A percentile compares a stretch with the other conserved stretches of the same genome.
Conservation (phyloP, 1,284 basidiomycete genomes). For the Retiboletus flavoniger region DNA sequence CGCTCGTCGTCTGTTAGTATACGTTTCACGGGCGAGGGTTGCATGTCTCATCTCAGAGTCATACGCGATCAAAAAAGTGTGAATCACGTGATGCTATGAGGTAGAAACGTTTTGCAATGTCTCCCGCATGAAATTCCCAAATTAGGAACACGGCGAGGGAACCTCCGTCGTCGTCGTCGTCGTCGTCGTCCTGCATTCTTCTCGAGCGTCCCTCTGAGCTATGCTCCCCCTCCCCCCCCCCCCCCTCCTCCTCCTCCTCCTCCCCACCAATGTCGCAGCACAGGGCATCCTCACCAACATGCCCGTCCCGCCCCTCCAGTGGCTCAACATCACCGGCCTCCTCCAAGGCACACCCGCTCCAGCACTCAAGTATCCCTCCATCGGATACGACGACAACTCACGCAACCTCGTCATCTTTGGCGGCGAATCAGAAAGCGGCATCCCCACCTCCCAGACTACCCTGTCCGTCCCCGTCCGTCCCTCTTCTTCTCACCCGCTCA, state of each 20-base stretch:
- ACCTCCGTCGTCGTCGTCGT: conserved; percentile 15
- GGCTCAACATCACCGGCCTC: conserved; percentile 66
- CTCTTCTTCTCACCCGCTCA: conserved; percentile 2
- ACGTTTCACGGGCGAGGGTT: conserved; percentile 40
- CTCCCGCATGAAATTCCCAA: neutral
- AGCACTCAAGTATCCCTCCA: conserved; percentile 66
- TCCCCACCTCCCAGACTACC: conserved; percentile 64
- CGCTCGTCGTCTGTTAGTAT: conserved; percentile 41
- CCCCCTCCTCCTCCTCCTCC: conserved; percentile 6
- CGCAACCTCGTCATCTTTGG: conserved; percentile 70
- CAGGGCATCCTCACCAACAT: conserved; percentile 38
- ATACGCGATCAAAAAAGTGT: neutral
- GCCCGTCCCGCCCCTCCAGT: conserved; percentile 58
- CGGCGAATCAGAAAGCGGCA: conserved; percentile 64
- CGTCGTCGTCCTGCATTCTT: too few relatives aligned
- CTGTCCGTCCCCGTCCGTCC: conserved; percentile 40
- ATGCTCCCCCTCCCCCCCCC: neutral
- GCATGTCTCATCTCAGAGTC: too few relatives aligned
- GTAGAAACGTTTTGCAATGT: neutral
- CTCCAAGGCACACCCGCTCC: conserved; percentile 56
- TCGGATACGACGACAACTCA: conserved; percentile 59
- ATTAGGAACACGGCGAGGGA: conserved; percentile 17
- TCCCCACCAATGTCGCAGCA: conserved; percentile 1
- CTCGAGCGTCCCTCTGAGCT: neutral
- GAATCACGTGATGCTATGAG: neutral